Base-by-base conservation (phyloP, 257 asterid species). In the Primulina eburnea region DNA sequence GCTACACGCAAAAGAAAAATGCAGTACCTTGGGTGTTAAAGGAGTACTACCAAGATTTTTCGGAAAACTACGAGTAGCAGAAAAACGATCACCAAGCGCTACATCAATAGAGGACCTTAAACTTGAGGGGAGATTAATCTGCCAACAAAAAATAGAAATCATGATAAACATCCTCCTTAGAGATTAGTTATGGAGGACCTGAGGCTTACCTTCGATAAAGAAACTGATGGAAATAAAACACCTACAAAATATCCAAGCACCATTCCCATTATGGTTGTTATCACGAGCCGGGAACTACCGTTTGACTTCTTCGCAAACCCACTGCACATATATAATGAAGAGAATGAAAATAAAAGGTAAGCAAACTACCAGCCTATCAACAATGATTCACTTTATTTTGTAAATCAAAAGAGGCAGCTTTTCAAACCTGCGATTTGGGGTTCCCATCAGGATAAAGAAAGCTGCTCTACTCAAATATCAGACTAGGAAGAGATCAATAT, bases 1-100 rank as follows among this genome's bases (percentile, higher is more conserved):
- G 63, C 70, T 5, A 50, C 57, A 71, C n/a, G 21, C 64, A 47
- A 2, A 35, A 72, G 71, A 58, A 74, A 47, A 37, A 73, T 67
- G 34, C 64, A 71, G 72, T 88, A 95, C 99, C 99, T 87, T 92
- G 34, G 98, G 99, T 68, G 96, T 77, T 67, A 33, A 11, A 76
- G 96, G 98, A 80, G 95, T 83, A 82, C 85, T 92, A 34, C 99
- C 98, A 77, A 92, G 96, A 74, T 85, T 88, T 82, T 95, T 93
- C 28, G 99, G 99, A 81, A 89, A 92, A 80, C 87, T 88, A 81
- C 96, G 99, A 30, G 43, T 56, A 34, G 40, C 60, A 62, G 83
- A 71, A 29, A 73, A 58, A 52, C 18, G 78, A 64, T 86, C 91
- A 73, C 67, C 79, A 60, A 82, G 74, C 74, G 89, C 84, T 73